Evolutionary conservation across 768 basidiomycete species (phyloP).

Genomic region (Russula olivacea): DNA sequence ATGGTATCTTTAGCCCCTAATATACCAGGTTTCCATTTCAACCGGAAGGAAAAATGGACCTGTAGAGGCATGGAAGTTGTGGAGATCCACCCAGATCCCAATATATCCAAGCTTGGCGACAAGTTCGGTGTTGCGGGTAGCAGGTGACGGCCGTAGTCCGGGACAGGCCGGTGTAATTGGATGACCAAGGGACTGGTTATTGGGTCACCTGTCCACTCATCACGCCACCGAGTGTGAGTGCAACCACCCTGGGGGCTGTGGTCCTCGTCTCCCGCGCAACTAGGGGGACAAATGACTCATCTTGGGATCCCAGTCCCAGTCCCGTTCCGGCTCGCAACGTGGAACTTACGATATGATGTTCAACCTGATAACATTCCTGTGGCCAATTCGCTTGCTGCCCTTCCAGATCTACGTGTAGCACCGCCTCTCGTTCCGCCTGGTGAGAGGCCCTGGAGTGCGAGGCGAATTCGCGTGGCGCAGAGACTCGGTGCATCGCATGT

Average conservation of each 20-base stretch:
- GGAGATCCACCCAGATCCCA: conserved; percentile 6
- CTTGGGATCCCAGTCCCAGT: not conserved
- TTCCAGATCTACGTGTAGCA: conserved; percentile 41
- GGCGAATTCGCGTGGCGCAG: conserved; percentile 45
- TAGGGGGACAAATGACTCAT: not conserved
- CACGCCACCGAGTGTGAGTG: conserved; percentile 5
- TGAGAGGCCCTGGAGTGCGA: conserved; percentile 51
- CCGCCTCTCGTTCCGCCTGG: conserved; percentile 32
- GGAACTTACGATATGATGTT: conserved; percentile 52
- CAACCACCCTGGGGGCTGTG: not conserved
- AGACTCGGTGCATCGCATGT: conserved; percentile 39
- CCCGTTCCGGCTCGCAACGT: conserved; percentile 35
- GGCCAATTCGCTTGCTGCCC: conserved; percentile 38
- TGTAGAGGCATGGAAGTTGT: not conserved
- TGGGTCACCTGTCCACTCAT: conserved; percentile 11
- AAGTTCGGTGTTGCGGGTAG: not conserved
- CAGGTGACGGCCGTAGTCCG: conserved; percentile 2
- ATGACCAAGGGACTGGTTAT: not conserved
- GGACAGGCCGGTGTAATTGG: not conserved
- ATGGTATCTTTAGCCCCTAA: not conserved
- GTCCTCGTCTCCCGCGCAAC: not conserved
- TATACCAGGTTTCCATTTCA: not conserved
- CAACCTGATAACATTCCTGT: conserved; percentile 47
- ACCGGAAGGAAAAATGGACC: not conserved
- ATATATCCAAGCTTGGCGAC: conserved; percentile 8